Evolutionary conservation across 2,329 filamentous ascomycete genomes (phyloP).

Genomic region (Aspergillus ustus): DNA sequence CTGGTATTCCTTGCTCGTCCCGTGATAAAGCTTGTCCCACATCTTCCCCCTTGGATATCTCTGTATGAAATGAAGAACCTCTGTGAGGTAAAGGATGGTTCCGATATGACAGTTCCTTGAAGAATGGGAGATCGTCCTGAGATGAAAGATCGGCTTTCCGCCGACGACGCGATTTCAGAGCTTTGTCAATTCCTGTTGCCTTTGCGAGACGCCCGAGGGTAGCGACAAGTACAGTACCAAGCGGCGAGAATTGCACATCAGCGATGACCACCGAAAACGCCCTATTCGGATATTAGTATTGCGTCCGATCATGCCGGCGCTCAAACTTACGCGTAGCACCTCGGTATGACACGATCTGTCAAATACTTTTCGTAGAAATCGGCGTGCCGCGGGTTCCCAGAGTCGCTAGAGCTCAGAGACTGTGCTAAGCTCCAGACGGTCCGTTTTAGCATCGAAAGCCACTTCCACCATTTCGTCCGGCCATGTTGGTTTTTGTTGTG

Average conservation of each 20-base stretch:
- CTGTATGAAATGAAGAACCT: background rate
- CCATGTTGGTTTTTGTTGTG: slow-evolving; percentile 93
- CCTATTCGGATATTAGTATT: slow-evolving; percentile 25
- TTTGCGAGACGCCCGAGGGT: slow-evolving; percentile 64
- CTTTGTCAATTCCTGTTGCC: slow-evolving; percentile 43
- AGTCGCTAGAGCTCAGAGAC: slow-evolving; percentile 43
- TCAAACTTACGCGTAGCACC: slow-evolving; percentile 46
- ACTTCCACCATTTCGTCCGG: slow-evolving; percentile 78
- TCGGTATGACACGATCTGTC: slow-evolving; percentile 41
- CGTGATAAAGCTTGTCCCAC: slow-evolving; percentile 33
- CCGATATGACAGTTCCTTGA: no score
- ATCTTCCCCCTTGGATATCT: slow-evolving; percentile 24
- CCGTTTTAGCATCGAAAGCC: slow-evolving; percentile 72
- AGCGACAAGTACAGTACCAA: slow-evolving; percentile 72
- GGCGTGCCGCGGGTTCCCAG: slow-evolving; percentile 3
- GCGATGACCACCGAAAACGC: slow-evolving; percentile 71
- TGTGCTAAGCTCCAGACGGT: slow-evolving; percentile 61
- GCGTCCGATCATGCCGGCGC: background rate
- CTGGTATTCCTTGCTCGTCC: slow-evolving; percentile 10
- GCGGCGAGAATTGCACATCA: slow-evolving; percentile 72
- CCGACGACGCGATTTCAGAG: slow-evolving; percentile 20
- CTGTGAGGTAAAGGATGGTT: no score
- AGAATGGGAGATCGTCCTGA: no score
- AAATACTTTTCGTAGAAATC: slow-evolving; percentile 40
- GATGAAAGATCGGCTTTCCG: no score